Evolutionary conservation across 202 grass and related monocot genomes (phyloP).

Genomic region (Elaeis oleifera): DNA sequence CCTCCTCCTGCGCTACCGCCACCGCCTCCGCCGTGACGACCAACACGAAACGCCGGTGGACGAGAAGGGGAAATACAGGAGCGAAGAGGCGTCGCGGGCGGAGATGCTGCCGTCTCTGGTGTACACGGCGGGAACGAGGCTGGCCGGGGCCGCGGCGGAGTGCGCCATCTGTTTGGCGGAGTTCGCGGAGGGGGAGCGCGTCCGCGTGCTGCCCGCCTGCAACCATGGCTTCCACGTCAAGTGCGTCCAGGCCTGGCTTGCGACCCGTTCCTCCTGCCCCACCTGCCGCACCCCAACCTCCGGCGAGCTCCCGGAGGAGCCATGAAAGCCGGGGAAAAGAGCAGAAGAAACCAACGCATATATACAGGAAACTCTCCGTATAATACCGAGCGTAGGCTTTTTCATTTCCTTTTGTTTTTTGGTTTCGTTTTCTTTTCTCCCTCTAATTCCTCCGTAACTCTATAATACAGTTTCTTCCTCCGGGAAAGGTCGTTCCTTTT

Average conservation of each 20-base stretch:
- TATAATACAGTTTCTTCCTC: too few species aligned
- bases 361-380: too few species aligned
- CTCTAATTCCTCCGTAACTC: too few species aligned
- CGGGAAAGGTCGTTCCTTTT: too few species aligned
- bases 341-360: too few species aligned
- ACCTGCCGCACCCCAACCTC: slow-evolving; percentile 49
- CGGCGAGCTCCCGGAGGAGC: background rate
- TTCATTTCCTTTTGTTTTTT: too few species aligned
- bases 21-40: slow-evolving; percentile 7
- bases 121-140: slow-evolving; percentile 4
- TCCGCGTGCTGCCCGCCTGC: slow-evolving; percentile 65
- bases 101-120: background rate
- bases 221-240: slow-evolving; percentile 69
- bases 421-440: too few species aligned
- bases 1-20: slow-evolving; percentile 36
- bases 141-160: slow-evolving; percentile 41
- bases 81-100: background rate
- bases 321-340: too few species aligned
- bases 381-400: too few species aligned
- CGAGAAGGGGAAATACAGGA: too few species aligned
- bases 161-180: slow-evolving; percentile 85
- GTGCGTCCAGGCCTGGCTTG: slow-evolving; percentile 84
- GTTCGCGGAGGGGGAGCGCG: slow-evolving; percentile 48
- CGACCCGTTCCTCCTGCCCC: slow-evolving; percentile 52
- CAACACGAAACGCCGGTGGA: background rate